These are phyloP conservation scores for Penicillium griseofulvum DNA, from an alignment of 2,329 filamentous ascomycete genomes.

Conservation along the genomic window DNA sequence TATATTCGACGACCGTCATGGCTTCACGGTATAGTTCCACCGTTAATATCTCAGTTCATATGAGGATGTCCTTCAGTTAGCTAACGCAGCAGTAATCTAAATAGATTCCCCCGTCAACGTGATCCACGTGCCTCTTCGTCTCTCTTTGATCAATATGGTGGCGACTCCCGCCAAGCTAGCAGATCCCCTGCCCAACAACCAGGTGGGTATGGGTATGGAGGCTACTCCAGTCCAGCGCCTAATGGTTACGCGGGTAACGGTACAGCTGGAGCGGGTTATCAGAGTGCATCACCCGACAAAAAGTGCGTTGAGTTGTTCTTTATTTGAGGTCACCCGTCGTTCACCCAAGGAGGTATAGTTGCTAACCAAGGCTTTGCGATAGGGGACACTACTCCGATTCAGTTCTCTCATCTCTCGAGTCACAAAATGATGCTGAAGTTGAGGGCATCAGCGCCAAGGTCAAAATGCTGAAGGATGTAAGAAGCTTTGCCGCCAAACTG, in stretches of 20 bases:
- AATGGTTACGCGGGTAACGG: constrained; percentile 27
- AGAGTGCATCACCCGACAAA: constrained; percentile 69
- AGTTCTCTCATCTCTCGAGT: constrained; percentile 88
- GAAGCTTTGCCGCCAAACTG: constrained; percentile 32
- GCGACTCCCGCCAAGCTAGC: constrained; percentile 46
- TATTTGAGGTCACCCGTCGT: background rate
- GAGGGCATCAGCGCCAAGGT: constrained; percentile 91
- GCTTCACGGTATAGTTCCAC: constrained; percentile 35
- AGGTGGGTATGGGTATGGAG: constrained; percentile 52
- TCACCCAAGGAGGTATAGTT: background rate
- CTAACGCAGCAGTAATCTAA: background rate
- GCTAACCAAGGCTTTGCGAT: constrained; percentile 12
- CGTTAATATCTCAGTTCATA: constrained; percentile 1
- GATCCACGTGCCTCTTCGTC: constrained; percentile 66
- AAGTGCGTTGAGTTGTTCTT: constrained; percentile 48
- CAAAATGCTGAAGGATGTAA: constrained; percentile 79
- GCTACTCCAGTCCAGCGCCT: constrained; percentile 27
- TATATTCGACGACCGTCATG: constrained; percentile 24
- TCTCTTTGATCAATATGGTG: constrained; percentile 72
- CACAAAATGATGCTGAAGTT: constrained; percentile 88
- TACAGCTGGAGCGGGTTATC: constrained; percentile 37
- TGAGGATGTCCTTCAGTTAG: background rate
- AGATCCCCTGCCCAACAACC: constrained; percentile 42
- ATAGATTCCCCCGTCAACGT: constrained; percentile 65
- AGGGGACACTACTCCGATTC: constrained; percentile 91